These are phyloP conservation scores for Botrytis galanthina DNA, from an alignment of 2,329 filamentous ascomycete genomes.

Conservation along the genomic window DNA sequence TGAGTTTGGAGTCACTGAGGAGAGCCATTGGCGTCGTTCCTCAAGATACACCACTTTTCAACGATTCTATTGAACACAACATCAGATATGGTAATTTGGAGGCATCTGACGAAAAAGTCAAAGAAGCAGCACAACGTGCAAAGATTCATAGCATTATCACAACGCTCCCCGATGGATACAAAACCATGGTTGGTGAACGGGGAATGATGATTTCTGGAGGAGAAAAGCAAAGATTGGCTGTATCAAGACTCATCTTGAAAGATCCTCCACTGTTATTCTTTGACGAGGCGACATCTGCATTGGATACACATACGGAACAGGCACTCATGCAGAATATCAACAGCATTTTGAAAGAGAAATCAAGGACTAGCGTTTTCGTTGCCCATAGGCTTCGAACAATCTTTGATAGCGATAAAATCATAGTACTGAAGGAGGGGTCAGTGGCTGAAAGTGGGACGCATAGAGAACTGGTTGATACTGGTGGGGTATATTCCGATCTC, in stretches of 20 bases:
- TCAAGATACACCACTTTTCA: constrained; percentile 95
- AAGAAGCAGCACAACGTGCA: constrained; percentile 76
- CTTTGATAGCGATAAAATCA: constrained; percentile 88
- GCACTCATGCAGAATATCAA: constrained; percentile 90
- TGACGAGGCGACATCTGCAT: constrained; percentile 87
- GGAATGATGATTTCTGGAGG: constrained; percentile 96
- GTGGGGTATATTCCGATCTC: constrained; percentile 80
- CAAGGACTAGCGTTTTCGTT: constrained; percentile 88
- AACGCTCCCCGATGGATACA: constrained; percentile 81
- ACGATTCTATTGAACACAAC: constrained; percentile 93
- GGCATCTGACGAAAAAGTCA: constrained; percentile 69
- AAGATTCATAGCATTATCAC: constrained; percentile 80
- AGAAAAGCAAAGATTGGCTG: constrained; percentile 87
- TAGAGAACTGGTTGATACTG: constrained; percentile 72
- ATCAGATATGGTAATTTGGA: constrained; percentile 87
- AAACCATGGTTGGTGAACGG: constrained; percentile 87
- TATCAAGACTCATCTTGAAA: constrained; percentile 81
- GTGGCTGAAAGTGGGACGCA: constrained; percentile 93
- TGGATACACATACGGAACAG: constrained; percentile 93
- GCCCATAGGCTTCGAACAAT: constrained; percentile 91
- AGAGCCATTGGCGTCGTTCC: constrained; percentile 90
- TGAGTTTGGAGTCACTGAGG: constrained; percentile 78
- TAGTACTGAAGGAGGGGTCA: constrained; percentile 78
- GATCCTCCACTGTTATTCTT: constrained; percentile 91
- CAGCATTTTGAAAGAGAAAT: constrained; percentile 83